phyloP scores from a whole-genome alignment of 768 basidiomycete species.

The Suillus luteus region DNA sequence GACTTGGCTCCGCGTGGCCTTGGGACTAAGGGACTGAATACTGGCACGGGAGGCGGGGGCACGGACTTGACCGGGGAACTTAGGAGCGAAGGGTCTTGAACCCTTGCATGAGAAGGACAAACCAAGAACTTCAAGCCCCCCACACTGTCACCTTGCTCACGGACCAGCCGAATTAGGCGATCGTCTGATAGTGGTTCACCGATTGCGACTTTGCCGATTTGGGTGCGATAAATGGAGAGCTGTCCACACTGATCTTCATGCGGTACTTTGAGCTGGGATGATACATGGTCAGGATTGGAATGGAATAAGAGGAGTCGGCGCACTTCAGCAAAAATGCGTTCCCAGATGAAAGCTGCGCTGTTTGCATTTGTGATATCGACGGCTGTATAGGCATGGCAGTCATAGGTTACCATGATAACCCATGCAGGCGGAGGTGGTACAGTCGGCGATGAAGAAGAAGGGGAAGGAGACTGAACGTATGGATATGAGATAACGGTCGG shows the following conservation, averaged over 20 bases:
- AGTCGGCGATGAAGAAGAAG: constrained; percentile 28
- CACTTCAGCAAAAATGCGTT: constrained; percentile 81
- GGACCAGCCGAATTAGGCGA: constrained; percentile 70
- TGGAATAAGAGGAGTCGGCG: constrained; percentile 20
- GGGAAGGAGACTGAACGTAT: constrained; percentile 32
- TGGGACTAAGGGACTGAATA: constrained; percentile 50
- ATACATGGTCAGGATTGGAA: constrained; percentile 11
- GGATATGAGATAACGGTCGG: constrained; percentile 12
- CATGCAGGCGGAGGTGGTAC: constrained; percentile 36
- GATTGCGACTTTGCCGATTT: constrained; percentile 77
- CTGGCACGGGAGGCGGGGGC: constrained; percentile 52
- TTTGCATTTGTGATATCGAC: constrained; percentile 72
- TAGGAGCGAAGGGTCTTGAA: constrained; percentile 51
- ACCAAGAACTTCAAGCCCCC: constrained; percentile 87
- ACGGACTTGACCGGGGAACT: constrained; percentile 47
- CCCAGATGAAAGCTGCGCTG: constrained; percentile 70
- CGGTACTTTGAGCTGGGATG: constrained; percentile 66
- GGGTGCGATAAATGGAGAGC: constrained; percentile 84
- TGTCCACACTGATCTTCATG: constrained; percentile 76
- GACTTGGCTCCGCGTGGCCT: constrained; percentile 48
- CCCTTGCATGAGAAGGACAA: constrained; percentile 60
- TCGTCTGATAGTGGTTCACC: constrained; percentile 75
- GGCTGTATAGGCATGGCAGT: constrained; percentile 72
- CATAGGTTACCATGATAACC: constrained; percentile 68
- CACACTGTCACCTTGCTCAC: constrained; percentile 69